Conservation (phyloP, 495 filamentous ascomycete species). For the Aspergillus asperescens region DNA sequence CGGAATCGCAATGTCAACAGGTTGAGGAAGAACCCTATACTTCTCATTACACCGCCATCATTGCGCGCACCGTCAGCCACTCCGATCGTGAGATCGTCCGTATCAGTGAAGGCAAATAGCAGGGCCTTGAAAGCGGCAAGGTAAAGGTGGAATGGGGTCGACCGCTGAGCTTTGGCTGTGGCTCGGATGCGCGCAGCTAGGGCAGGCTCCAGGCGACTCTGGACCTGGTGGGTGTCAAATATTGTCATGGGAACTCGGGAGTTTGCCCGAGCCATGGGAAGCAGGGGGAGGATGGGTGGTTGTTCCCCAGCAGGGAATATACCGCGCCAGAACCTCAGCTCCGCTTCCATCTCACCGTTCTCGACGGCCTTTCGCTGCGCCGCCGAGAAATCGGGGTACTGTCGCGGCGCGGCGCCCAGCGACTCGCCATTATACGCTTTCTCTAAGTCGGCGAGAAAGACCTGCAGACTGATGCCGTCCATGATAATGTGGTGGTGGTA, state of each 20-base stretch:
- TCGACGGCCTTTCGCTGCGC: neutral
- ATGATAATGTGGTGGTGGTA: conserved; percentile 9
- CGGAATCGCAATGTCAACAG: conserved; percentile 36
- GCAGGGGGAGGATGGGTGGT: neutral
- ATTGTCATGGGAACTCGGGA: neutral
- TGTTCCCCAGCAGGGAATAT: neutral
- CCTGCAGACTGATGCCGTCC: conserved; percentile 4
- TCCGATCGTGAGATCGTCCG: conserved; percentile 6
- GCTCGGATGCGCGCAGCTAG: neutral
- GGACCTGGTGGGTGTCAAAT: neutral
- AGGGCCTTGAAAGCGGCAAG: neutral
- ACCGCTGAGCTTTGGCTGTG: neutral
- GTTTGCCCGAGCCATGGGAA: neutral
- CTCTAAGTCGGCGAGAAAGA: neutral
- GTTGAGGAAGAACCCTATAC: conserved; percentile 42
- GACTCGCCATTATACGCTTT: neutral
- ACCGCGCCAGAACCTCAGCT: neutral
- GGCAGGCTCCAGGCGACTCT: neutral
- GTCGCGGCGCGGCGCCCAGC: neutral
- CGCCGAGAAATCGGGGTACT: conserved; percentile 1
- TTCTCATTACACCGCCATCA: conserved; percentile 19
- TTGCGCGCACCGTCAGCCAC: conserved; percentile 39
- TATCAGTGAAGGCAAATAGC: neutral
- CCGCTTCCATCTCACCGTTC: neutral
- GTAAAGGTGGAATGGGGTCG: conserved; percentile 8